phyloP scores from a whole-genome alignment of 495 filamentous ascomycete genomes.

The Neurospora cerealis region DNA sequence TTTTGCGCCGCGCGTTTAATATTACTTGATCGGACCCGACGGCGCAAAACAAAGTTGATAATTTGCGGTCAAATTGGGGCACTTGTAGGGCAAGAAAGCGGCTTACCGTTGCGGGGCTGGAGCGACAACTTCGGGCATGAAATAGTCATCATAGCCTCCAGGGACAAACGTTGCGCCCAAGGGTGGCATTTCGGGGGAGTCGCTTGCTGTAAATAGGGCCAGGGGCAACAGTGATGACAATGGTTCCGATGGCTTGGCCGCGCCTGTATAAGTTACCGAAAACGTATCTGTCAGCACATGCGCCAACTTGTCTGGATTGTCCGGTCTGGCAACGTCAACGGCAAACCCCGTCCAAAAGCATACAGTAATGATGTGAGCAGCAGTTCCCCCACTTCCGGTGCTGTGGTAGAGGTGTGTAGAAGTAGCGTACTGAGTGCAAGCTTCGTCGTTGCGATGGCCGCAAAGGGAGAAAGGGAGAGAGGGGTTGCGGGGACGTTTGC shows the following conservation, averaged over 20 bases:
- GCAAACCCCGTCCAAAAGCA: background rate
- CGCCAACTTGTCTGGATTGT: background rate
- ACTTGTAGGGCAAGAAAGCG: conserved; percentile 1
- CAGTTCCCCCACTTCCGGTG: background rate
- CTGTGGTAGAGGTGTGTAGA: background rate
- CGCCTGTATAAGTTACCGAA: conserved; percentile 28
- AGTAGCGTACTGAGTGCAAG: background rate
- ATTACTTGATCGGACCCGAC: background rate
- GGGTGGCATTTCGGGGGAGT: conserved; percentile 38
- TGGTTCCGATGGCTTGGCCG: conserved; percentile 15
- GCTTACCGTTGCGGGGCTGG: conserved; percentile 85
- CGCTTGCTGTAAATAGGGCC: conserved; percentile 14
- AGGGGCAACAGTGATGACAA: background rate
- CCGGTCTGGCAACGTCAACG: background rate
- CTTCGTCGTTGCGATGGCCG: background rate
- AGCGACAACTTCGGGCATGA: conserved; percentile 51
- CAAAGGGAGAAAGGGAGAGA: background rate
- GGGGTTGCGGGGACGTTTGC: background rate
- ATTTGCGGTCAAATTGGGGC: background rate
- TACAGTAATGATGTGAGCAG: background rate
- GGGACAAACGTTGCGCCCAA: conserved; percentile 86
- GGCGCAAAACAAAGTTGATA: background rate
- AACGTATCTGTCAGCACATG: conserved; percentile 25
- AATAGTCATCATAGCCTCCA: conserved; percentile 81
- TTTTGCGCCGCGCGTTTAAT: background rate